These are phyloP conservation scores for Dendrobium huoshanense DNA, from an alignment of 106 monocot species.

Conservation along the genomic window DNA sequence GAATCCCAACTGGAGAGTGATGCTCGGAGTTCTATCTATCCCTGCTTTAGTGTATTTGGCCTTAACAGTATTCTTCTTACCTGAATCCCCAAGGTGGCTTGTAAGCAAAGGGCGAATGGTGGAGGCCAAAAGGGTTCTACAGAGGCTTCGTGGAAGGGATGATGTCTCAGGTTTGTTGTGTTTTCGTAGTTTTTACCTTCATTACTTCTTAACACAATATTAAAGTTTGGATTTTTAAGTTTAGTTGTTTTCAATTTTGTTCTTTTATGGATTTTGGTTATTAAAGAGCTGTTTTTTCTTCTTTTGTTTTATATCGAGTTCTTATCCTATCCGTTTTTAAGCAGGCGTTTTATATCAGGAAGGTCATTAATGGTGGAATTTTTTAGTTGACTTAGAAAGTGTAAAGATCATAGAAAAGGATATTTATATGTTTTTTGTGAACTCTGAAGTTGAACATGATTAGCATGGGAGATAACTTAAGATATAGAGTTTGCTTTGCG, in stretches of 20 bases:
- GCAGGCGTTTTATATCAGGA: neutral
- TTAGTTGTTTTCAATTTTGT: neutral
- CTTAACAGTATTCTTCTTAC: conserved; percentile 23
- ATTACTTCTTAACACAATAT: neutral
- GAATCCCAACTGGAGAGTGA: conserved; percentile 29
- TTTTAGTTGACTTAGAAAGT: neutral
- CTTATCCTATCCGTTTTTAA: neutral
- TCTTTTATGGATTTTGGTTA: neutral
- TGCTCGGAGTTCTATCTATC: conserved; percentile 36
- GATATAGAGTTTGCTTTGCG: neutral
- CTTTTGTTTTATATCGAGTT: neutral
- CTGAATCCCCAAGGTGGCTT: conserved; percentile 35
- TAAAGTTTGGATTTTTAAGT: neutral
- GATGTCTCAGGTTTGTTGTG: conserved; percentile 25
- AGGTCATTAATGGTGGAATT: neutral
- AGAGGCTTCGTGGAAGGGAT: conserved; percentile 25
- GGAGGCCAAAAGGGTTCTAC: conserved; percentile 30
- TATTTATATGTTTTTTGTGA: no score
- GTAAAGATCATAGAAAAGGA: no score
- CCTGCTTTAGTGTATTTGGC: conserved; percentile 24
- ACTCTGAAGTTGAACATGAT: no score
- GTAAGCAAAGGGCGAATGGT: conserved; percentile 34
- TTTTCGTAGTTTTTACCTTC: neutral
- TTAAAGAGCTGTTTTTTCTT: no score
- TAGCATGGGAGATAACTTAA: neutral